These are phyloP conservation scores for Zygosaccharomyces rouxii DNA, from an alignment of 805 yeast genomes.

Conservation along the genomic window DNA sequence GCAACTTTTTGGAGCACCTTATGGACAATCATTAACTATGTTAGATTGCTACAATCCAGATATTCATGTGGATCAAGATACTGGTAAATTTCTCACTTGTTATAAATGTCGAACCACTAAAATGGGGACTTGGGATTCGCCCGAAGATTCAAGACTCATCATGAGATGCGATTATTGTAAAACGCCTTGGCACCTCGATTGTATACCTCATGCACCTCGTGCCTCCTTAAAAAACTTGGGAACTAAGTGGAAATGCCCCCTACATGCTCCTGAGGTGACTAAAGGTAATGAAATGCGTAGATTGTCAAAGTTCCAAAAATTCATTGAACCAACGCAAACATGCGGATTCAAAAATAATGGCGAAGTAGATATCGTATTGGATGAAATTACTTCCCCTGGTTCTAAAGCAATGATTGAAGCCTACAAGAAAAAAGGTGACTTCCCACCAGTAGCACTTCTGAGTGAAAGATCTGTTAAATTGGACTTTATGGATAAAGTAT, in stretches of 20 bases:
- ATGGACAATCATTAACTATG: constrained; percentile 34
- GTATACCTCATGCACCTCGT: constrained; percentile 67
- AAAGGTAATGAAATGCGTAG: constrained; percentile 37
- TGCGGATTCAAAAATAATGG: constrained; percentile 53
- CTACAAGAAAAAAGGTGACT: constrained; percentile 13
- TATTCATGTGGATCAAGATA: constrained; percentile 55
- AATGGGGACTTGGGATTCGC: constrained; percentile 40
- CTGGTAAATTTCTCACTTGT: constrained; percentile 66
- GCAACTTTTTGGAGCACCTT: constrained; percentile 45
- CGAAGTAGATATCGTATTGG: constrained; percentile 52
- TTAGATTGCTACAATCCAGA: constrained; percentile 48
- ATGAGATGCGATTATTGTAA: constrained; percentile 81
- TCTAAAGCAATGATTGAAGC: constrained; percentile 23
- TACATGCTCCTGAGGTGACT: constrained; percentile 51
- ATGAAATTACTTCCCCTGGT: constrained; percentile 34
- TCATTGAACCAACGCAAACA: constrained; percentile 51
- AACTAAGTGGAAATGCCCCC: constrained; percentile 86
- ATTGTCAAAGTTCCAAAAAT: constrained; percentile 47
- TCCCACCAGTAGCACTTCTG: constrained; percentile 23
- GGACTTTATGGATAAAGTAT: constrained; percentile 27
- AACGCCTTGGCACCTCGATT: constrained; percentile 83
- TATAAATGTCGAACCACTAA: constrained; percentile 73
- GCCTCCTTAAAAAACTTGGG: constrained; percentile 69
- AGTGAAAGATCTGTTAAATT: constrained; percentile 29
- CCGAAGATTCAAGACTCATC: constrained; percentile 46